These are phyloP conservation scores for Venturia oleaginea DNA, from an alignment of 2,329 filamentous ascomycete genomes.

Conservation along the genomic window DNA sequence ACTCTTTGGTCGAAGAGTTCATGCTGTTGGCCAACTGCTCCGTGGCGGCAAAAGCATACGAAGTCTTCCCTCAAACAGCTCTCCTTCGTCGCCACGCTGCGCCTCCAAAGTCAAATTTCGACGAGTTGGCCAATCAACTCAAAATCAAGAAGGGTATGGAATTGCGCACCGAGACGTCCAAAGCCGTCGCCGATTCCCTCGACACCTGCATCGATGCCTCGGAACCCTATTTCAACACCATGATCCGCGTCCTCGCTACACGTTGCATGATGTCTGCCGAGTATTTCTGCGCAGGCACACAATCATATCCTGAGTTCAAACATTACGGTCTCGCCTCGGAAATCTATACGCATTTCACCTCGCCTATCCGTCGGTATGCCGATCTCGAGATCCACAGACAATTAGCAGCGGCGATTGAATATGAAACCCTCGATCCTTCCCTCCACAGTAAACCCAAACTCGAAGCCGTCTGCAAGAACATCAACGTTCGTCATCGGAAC, in stretches of 20 bases:
- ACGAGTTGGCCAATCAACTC: constrained; percentile 84
- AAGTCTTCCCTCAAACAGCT: constrained; percentile 88
- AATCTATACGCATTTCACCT: constrained; percentile 98
- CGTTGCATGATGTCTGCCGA: constrained; percentile 99
- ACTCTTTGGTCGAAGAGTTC: constrained; percentile 97
- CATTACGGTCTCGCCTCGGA: constrained; percentile 94
- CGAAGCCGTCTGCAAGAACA: constrained; percentile 93
- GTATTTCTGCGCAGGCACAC: constrained; percentile 92
- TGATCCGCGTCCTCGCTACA: constrained; percentile 93
- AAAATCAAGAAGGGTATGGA: constrained; percentile 76
- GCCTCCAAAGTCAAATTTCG: constrained; percentile 92
- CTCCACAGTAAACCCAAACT: constrained; percentile 76
- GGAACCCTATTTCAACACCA: constrained; percentile 96
- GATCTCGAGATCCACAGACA: constrained; percentile 91
- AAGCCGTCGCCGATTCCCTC: constrained; percentile 86
- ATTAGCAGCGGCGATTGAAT: constrained; percentile 88
- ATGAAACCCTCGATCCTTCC: constrained; percentile 74
- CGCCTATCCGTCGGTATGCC: constrained; percentile 94
- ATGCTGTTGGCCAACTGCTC: constrained; percentile 98
- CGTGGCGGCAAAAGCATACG: constrained; percentile 82
- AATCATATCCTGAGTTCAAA: constrained; percentile 86
- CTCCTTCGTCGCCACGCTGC: constrained; percentile 85
- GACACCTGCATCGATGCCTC: constrained; percentile 69
- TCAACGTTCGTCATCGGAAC: constrained; percentile 95
- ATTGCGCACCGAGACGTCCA: constrained; percentile 75